Conservation (phyloP, 768 basidiomycete genomes). For the Boletus coccyginus region DNA sequence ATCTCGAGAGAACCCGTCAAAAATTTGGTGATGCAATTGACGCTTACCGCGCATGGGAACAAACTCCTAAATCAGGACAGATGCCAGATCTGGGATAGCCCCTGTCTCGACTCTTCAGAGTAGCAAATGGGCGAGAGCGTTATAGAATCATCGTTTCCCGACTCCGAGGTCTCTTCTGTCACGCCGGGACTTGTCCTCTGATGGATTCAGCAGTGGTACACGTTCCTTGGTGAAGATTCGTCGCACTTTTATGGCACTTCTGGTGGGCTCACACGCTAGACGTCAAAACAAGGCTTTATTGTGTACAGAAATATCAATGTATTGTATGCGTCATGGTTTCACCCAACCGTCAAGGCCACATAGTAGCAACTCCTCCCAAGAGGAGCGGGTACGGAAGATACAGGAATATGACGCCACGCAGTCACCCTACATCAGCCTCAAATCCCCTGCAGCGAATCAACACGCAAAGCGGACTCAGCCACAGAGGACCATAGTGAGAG, state of each 20-base stretch:
- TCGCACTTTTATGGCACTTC: too few species aligned
- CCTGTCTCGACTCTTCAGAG: too few species aligned
- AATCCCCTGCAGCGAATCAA: conserved; percentile 46
- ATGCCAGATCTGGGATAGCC: too few species aligned
- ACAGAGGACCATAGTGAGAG: conserved; percentile 29
- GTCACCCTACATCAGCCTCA: conserved; percentile 43
- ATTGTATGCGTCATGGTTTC: conserved; percentile 78
- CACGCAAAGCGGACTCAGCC: conserved; percentile 51
- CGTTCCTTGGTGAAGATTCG: too few species aligned
- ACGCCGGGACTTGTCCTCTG: too few species aligned
- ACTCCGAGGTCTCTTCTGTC: too few species aligned
- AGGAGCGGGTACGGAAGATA: conserved; percentile 62
- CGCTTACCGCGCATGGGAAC: background rate
- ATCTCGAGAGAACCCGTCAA: conserved; percentile 10
- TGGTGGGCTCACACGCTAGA: too few species aligned
- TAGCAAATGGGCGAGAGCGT: too few species aligned
- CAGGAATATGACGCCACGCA: conserved; percentile 77
- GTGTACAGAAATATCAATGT: background rate
- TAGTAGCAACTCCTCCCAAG: conserved; percentile 34
- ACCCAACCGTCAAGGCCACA: conserved; percentile 80
- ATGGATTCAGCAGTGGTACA: too few species aligned
- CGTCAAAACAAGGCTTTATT: background rate
- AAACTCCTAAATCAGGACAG: background rate
- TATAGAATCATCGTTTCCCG: too few species aligned
- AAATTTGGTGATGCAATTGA: conserved; percentile 2